These are phyloP conservation scores for Pleurotus eryngii DNA, from an alignment of 768 basidiomycete species.

Conservation along the genomic window DNA sequence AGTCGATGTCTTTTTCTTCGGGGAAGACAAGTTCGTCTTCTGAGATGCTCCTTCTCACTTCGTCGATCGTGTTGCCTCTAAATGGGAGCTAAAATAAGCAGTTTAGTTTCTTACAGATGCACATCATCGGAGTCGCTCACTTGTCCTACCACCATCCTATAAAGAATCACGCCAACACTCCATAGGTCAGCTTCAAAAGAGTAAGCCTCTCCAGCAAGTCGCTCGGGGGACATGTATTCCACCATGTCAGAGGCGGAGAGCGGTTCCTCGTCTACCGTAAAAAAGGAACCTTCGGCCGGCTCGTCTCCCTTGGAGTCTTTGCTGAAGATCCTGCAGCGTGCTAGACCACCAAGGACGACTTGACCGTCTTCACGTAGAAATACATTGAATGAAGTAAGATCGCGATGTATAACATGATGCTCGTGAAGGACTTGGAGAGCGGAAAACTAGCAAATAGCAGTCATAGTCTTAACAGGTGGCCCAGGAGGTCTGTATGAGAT, in stretches of 20 bases:
- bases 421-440: neutral
- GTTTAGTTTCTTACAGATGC: no score
- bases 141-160: neutral
- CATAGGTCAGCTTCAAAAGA: slow-evolving; percentile 1
- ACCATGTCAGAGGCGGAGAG: neutral
- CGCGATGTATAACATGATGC: neutral
- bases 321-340: neutral
- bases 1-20: neutral
- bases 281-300: neutral
- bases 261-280: neutral
- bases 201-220: neutral
- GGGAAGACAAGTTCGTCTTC: neutral
- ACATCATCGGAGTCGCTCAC: neutral
- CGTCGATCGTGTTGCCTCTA: neutral
- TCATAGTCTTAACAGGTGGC: neutral
- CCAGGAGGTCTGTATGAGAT: neutral
- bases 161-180: slow-evolving; percentile 2
- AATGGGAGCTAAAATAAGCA: neutral
- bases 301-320: neutral
- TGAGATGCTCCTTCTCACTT: neutral
- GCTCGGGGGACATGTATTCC: slow-evolving; percentile 6
- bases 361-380: slow-evolving; percentile 4
- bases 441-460: neutral
- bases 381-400: neutral
- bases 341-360: neutral